phyloP scores from a whole-genome alignment of 495 filamentous ascomycete species.

The Penicillium salamii region DNA sequence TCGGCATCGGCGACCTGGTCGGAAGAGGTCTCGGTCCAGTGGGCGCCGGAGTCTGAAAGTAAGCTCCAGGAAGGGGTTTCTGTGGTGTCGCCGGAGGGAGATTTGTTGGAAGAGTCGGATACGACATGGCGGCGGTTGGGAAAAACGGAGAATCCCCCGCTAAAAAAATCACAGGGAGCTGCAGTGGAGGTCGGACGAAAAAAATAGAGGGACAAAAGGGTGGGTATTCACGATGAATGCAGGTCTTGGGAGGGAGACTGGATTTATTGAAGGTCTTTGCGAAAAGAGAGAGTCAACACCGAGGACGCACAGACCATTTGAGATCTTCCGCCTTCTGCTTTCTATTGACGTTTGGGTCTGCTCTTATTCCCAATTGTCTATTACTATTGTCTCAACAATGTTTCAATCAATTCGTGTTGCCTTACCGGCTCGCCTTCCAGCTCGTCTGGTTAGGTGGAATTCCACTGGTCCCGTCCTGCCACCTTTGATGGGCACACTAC shows the following conservation, averaged over 20 bases:
- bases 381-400: constrained; percentile 21
- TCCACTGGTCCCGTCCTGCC: constrained; percentile 42
- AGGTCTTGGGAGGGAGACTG: constrained; percentile 15
- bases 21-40: constrained; percentile 19
- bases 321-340: constrained; percentile 25
- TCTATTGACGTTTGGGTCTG: not conserved
- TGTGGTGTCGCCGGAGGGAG: constrained; percentile 52
- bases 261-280: constrained; percentile 22
- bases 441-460: constrained; percentile 38
- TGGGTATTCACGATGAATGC: constrained; percentile 7
- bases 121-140: constrained; percentile 50
- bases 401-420: constrained; percentile 26
- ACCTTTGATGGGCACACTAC: constrained; percentile 49
- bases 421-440: constrained; percentile 14
- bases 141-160: constrained; percentile 29
- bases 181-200: constrained; percentile 11
- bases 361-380: constrained; percentile 3
- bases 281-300: constrained; percentile 30
- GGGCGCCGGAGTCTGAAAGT: constrained; percentile 66
- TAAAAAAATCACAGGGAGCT: constrained; percentile 27
- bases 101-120: constrained; percentile 47
- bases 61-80: constrained; percentile 69
- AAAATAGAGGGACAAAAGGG: constrained; percentile 11
- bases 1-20: constrained; percentile 19
- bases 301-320: constrained; percentile 25